These are phyloP conservation scores for Dillenia suffruticosa DNA, from an alignment of 164 flowering plant species.

Conservation along the genomic window DNA sequence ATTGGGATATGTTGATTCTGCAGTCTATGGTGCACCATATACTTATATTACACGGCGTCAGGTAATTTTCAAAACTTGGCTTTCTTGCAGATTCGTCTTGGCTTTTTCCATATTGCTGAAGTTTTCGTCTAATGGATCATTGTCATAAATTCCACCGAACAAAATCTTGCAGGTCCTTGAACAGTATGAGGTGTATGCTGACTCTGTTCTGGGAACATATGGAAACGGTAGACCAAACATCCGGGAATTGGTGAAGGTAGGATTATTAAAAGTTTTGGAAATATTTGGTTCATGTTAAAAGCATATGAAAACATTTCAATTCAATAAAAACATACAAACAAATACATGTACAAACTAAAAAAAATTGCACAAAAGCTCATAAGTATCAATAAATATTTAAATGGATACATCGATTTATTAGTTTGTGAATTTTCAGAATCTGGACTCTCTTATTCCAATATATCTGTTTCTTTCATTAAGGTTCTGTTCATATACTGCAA, in stretches of 20 bases:
- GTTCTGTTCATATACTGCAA: too few relatives aligned
- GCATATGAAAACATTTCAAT: too few relatives aligned
- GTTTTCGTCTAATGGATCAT: neutral
- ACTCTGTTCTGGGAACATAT: slow-evolving; percentile 56
- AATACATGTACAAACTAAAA: too few relatives aligned
- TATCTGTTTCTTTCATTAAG: too few relatives aligned
- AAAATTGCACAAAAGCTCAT: too few relatives aligned
- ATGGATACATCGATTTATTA: too few relatives aligned
- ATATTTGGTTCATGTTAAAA: too few relatives aligned
- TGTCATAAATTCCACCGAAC: neutral
- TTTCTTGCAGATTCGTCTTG: slow-evolving; percentile 2
- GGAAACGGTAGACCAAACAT: slow-evolving; percentile 64
- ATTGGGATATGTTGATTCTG: slow-evolving; percentile 71
- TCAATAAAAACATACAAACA: too few relatives aligned
- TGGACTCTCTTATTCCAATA: too few relatives aligned
- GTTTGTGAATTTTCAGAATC: too few relatives aligned
- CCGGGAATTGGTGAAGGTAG: slow-evolving; percentile 77
- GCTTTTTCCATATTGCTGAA: neutral
- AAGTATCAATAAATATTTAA: too few relatives aligned
- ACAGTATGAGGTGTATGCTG: slow-evolving; percentile 73
- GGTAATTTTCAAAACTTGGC: slow-evolving; percentile 38
- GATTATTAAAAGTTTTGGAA: neutral
- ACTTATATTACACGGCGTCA: slow-evolving; percentile 70
- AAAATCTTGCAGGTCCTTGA: slow-evolving; percentile 57
- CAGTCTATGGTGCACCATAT: slow-evolving; percentile 63